A percentile compares a stretch with the other conserved stretches of the same genome.
Evolutionary conservation across 108 stramenopile genomes (phyloP).

Genomic region (Fistulifera pelliculosa): DNA sequence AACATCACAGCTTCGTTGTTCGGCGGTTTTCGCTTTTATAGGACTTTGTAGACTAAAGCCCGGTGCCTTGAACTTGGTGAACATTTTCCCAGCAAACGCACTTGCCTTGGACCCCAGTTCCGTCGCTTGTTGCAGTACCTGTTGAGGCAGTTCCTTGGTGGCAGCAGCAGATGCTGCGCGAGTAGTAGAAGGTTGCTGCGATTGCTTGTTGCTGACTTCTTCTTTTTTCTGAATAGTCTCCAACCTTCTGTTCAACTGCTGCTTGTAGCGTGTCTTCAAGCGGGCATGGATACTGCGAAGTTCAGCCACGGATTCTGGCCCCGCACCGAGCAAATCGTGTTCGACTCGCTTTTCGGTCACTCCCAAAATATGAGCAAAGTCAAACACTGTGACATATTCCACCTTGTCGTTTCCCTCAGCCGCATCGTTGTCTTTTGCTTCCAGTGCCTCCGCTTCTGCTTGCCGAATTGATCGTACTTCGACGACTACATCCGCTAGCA

Average conservation of each 20-base stretch:
- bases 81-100: conserved; percentile 16
- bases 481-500: conserved; percentile 73
- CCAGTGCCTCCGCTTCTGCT: conserved; percentile 16
- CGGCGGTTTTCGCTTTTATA: background rate
- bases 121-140: conserved; percentile 22
- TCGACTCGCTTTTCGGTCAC: conserved; percentile 66
- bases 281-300: conserved; percentile 47
- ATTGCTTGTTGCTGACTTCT: conserved; percentile 3
- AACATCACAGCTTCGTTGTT: background rate
- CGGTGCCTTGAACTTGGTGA: conserved; percentile 16
- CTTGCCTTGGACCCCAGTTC: conserved; percentile 6
- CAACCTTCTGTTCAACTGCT: conserved; percentile 26
- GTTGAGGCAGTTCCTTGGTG: background rate
- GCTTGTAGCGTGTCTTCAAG: conserved; percentile 51
- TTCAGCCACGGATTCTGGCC: conserved; percentile 72
- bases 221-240: conserved; percentile 10
- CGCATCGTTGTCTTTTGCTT: conserved; percentile 13
- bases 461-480: conserved; percentile 31
- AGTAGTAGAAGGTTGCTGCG: background rate
- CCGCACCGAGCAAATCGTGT: conserved; percentile 70
- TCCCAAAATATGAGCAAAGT: conserved; percentile 75
- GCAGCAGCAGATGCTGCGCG: background rate
- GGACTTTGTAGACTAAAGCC: background rate
- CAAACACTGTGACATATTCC: conserved; percentile 69
- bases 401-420: background rate